Evolutionary conservation across 371 early-diverging fungal genomes (phyloP).

Genomic region (Mucor irregularis): DNA sequence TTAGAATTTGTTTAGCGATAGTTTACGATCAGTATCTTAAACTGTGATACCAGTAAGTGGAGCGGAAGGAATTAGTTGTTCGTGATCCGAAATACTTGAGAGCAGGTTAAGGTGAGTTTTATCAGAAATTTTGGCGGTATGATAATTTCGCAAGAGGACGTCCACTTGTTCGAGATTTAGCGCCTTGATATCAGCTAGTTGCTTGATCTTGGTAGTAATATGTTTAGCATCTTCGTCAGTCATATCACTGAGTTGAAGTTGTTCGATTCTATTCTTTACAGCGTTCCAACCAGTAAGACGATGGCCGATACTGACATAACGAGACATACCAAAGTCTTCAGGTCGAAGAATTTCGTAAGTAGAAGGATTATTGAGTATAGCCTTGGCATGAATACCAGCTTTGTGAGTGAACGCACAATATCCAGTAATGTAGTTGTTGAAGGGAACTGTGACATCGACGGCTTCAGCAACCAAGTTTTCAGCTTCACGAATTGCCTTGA

Average conservation of each 20-base stretch:
- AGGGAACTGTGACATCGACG: conserved; percentile 93
- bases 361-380: conserved; percentile 95
- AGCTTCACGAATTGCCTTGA: conserved; percentile 84
- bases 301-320: conserved; percentile 95
- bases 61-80: neutral
- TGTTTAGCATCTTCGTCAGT: conserved; percentile 90
- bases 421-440: conserved; percentile 98
- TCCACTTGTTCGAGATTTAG: conserved; percentile 41
- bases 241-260: conserved; percentile 74
- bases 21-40: no score
- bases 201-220: conserved; percentile 91
- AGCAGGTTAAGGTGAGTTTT: conserved; percentile 8
- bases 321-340: conserved; percentile 95
- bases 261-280: conserved; percentile 93
- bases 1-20: no score
- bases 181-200: conserved; percentile 82
- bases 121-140: conserved; percentile 32
- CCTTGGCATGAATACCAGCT: conserved; percentile 98
- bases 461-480: conserved; percentile 96
- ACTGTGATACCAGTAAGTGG: neutral
- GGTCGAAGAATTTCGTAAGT: conserved; percentile 97
- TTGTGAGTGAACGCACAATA: conserved; percentile 98
- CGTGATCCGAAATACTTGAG: neutral
- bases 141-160: conserved; percentile 36
- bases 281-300: conserved; percentile 98